Evolutionary conservation across 495 filamentous ascomycete genomes (phyloP).

Genomic region (Penicillium daleae): DNA sequence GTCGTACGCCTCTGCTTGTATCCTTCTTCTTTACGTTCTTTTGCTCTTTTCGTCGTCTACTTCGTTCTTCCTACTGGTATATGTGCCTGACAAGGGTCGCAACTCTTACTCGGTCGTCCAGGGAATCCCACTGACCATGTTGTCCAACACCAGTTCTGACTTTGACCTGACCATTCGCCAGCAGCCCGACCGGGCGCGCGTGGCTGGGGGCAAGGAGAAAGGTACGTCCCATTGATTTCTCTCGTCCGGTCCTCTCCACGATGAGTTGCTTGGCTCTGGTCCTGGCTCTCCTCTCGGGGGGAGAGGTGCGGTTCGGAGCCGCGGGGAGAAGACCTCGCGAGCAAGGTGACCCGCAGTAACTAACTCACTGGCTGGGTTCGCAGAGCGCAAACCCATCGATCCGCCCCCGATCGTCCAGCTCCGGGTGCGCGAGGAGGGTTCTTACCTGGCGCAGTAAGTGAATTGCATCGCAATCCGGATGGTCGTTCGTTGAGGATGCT

Average conservation of each 20-base stretch:
- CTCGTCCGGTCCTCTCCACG: neutral
- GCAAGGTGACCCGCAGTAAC: slow-evolving; percentile 2
- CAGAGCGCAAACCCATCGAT: slow-evolving; percentile 93
- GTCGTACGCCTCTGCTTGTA: neutral
- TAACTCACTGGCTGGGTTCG: neutral
- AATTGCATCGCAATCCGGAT: slow-evolving; percentile 6
- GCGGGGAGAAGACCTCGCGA: slow-evolving; percentile 4
- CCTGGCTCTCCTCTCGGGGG: slow-evolving; percentile 1
- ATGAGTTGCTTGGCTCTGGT: slow-evolving; percentile 1
- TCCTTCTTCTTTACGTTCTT: neutral
- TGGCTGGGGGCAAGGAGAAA: slow-evolving; percentile 76
- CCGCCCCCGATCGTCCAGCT: slow-evolving; percentile 93
- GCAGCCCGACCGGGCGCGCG: slow-evolving; percentile 66
- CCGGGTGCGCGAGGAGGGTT: slow-evolving; percentile 63
- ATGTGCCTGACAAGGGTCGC: slow-evolving; percentile 23
- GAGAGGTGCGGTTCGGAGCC: neutral
- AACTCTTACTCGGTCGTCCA: slow-evolving; percentile 39
- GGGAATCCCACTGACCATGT: slow-evolving; percentile 47
- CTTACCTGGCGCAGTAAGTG: slow-evolving; percentile 74
- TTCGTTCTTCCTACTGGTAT: slow-evolving; percentile 10
- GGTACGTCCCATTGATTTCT: slow-evolving; percentile 40
- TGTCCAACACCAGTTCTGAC: slow-evolving; percentile 53
- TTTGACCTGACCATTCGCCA: slow-evolving; percentile 69
- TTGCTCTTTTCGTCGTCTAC: slow-evolving; percentile 11
- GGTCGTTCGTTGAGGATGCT: neutral